Evolutionary conservation across 2,329 filamentous ascomycete genomes (phyloP).

Genomic region (Sporothrix globosa): DNA sequence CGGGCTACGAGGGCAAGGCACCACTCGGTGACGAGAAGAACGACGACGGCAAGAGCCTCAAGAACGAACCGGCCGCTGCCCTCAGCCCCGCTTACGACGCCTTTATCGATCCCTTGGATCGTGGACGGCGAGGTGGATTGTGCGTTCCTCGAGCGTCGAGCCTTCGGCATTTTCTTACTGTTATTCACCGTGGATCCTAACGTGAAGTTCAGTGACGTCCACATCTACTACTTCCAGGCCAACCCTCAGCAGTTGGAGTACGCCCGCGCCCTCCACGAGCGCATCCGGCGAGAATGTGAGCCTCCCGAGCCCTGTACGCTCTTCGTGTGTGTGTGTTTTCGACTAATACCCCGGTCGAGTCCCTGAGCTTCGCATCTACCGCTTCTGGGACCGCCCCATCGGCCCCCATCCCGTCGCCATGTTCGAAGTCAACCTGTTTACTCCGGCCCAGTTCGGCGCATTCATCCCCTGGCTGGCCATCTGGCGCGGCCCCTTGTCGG

Average conservation of each 20-base stretch:
- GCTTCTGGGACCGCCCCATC: constrained; percentile 73
- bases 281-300: constrained; percentile 78
- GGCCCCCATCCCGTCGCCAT: constrained; percentile 83
- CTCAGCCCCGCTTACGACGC: constrained; percentile 69
- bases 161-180: neutral
- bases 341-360: constrained; percentile 55
- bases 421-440: constrained; percentile 92
- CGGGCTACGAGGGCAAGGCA: constrained; percentile 60
- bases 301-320: constrained; percentile 19
- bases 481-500: constrained; percentile 78
- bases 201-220: constrained; percentile 63
- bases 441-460: constrained; percentile 83
- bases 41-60: constrained; percentile 76
- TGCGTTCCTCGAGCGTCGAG: constrained; percentile 43
- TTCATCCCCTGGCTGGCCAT: constrained; percentile 85
- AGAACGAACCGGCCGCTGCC: constrained; percentile 65
- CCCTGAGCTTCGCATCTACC: constrained; percentile 82
- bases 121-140: constrained; percentile 72
- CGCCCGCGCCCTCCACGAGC: constrained; percentile 73
- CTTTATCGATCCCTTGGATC: constrained; percentile 70
- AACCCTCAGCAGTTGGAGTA: constrained; percentile 66
- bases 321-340: no score
- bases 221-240: constrained; percentile 78
- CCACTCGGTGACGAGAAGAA: constrained; percentile 61
- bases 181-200: neutral